Evolutionary conservation across 495 filamentous ascomycete species (phyloP).

Genomic region (Hyaloscypha hepaticicola): DNA sequence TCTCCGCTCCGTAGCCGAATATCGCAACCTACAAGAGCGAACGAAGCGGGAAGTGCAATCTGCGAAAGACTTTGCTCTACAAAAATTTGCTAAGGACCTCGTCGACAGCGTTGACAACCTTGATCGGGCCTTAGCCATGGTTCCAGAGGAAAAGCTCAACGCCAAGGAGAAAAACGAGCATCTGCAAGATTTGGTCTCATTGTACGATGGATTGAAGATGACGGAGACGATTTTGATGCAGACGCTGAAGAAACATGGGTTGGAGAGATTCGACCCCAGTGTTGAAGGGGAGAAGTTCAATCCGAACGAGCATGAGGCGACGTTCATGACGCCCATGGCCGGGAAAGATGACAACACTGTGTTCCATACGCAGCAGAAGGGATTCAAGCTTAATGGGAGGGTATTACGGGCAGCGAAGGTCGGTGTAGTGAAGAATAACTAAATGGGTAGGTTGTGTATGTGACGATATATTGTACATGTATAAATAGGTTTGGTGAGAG

Average conservation of each 20-base stretch:
- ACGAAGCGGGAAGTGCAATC: conserved; percentile 85
- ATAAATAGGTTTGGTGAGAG: conserved; percentile 25
- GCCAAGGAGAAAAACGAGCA: conserved; percentile 50
- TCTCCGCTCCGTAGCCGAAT: conserved; percentile 89
- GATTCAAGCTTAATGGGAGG: conserved; percentile 87
- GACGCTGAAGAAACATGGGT: conserved; percentile 89
- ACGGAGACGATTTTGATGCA: conserved; percentile 84
- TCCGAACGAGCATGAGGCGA: conserved; percentile 94
- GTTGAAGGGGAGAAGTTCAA: conserved; percentile 74
- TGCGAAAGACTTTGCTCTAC: conserved; percentile 89
- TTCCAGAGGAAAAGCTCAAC: conserved; percentile 69
- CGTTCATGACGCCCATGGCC: conserved; percentile 81
- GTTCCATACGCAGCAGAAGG: conserved; percentile 92
- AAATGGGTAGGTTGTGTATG: background rate
- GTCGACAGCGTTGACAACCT: conserved; percentile 95
- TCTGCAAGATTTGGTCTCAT: conserved; percentile 68
- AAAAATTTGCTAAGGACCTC: conserved; percentile 90
- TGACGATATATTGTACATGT: conserved; percentile 41
- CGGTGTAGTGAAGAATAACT: conserved; percentile 73
- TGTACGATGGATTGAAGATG: conserved; percentile 91
- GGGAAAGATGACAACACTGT: conserved; percentile 87
- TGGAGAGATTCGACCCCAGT: conserved; percentile 81
- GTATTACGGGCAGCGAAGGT: conserved; percentile 92
- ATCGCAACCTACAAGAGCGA: conserved; percentile 94
- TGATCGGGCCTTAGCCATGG: conserved; percentile 81